A percentile compares a stretch with the other conserved stretches of the same genome.
Evolutionary conservation across 345 rosid genomes (phyloP).

Genomic region (Moricandia arvensis): DNA sequence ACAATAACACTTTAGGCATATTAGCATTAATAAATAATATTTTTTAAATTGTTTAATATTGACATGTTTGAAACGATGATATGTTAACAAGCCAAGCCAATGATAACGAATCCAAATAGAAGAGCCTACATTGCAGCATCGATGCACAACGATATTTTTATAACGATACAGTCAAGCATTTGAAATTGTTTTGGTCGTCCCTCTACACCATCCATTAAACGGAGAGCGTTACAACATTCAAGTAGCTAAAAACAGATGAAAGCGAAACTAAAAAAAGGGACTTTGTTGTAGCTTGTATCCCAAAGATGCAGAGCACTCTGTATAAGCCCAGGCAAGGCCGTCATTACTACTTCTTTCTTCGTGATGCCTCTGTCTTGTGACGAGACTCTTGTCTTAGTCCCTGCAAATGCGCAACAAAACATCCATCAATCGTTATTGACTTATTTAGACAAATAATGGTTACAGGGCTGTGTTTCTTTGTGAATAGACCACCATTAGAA

Average conservation of each 20-base stretch:
- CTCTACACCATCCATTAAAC: conserved; percentile 27
- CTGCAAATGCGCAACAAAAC: conserved; percentile 21
- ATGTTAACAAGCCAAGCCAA: no score
- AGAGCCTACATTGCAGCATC: neutral
- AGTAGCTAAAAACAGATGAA: conserved; percentile 16
- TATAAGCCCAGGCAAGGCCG: conserved; percentile 14
- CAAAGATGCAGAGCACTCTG: conserved; percentile 25
- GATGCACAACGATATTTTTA: neutral
- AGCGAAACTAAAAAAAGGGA: conserved; percentile 5
- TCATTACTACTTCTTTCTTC: neutral
- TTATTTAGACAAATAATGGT: neutral
- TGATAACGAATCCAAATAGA: neutral
- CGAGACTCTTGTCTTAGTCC: conserved; percentile 31
- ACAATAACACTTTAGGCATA: no score
- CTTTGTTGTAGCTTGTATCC: neutral
- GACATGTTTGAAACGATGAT: no score
- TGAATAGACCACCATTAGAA: neutral
- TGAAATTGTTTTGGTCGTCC: conserved; percentile 13
- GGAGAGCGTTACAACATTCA: conserved; percentile 19
- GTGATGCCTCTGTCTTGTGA: conserved; percentile 1
- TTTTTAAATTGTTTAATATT: no score
- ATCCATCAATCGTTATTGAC: neutral
- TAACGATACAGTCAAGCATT: conserved; percentile 6
- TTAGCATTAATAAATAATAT: no score
- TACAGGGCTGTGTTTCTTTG: neutral